Base-by-base conservation (phyloP, 495 filamentous ascomycete genomes). In the Aspergillus mulundensis region DNA sequence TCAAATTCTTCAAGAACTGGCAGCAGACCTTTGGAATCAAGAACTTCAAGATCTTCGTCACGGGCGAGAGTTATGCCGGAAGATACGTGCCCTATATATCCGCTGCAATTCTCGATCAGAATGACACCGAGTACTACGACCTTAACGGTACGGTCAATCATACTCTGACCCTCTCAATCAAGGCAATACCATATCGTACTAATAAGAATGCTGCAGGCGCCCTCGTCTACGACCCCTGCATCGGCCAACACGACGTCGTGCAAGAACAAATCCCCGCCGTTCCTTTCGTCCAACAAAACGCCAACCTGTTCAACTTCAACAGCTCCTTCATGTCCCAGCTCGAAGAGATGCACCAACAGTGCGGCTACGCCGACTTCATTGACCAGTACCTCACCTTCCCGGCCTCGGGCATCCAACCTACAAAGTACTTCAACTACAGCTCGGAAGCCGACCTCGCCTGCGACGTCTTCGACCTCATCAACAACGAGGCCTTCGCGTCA, bases 1-100 rank as follows among this genome's bases (percentile, higher is more conserved):
- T 82, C 6, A 79, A 80, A 50, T 87, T 85, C 69, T 86, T 78
- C 66, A 82, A 81, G 72, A 86, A 85, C 66, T 87, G 83, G 59
- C 67, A 84, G 19, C 67, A 82, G 43, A 77, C 72, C 1, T 87
- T 86, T 54, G 80, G 77, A 5, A 76, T 86, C 54, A 77, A 84
- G 57, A 79, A 79, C 51, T 79, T 72, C 65, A 84, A 82, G 66
- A 77, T 87, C 45, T 86, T 79, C 53, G 73, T 87, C 46, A 80
- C 84, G 2, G 84, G 84, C 8, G 84, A 87, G 62, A 79, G 74
- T 51, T 87, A 84, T 66, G 79, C 75, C 16, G 79, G 78, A 11
- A 68, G 72, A 42, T 83, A 81, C 55, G 79, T 83, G 6, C 78
- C 80, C 0, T 82, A 83, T 50, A 79, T 82, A 47, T 76, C 77